Evolutionary conservation across 2,329 filamentous ascomycete genomes (phyloP), one percentile per base, ranked within the genome.

Genomic region (Colletotrichum nymphaeae): DNA sequence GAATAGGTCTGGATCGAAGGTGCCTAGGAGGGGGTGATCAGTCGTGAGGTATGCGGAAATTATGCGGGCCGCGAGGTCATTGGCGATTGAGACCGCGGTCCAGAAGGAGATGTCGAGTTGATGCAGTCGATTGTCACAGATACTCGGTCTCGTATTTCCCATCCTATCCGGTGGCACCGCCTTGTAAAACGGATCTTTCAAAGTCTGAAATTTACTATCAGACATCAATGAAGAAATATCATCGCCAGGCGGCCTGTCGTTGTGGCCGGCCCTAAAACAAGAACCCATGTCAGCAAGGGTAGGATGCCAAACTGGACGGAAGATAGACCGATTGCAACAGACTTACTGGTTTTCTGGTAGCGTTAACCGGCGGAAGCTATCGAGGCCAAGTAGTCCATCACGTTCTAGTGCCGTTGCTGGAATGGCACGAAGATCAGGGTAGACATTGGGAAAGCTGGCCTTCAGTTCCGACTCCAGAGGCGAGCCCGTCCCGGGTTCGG

Each of bases 1-100:
- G 55, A 85, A 83, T 0, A 83, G 72, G 24, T 76, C 22, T 0
- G 83, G 73, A 30, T 83, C 77, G 55, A 85, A 85, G 0, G 78
- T 67, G 1, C 81, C 81, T 14, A 85, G 72, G 1, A 85, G 76
- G 0, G 83, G 82, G 63, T 84, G 81, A 14, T 85, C 83, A 1
- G 82, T 84, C 63, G 78, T 75, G 5, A 84, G 71, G 55, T 84
- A 84, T 1, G 81, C 69, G 2, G 82, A 84, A n/a, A 84, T 81
- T 26, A 77, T 75, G 12, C 75, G 77, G 2, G 78, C 79, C n/a
- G 81, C 80, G 14, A 81, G 70, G 5, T 80, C 76, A 57, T 80
- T 76, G 0, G 76, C 57, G 5, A 84, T 75, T 6, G 72, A 49
- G 5, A 83, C 77, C 30, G 80, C 71, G 16, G 84, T 83, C 84